Base-by-base conservation (phyloP, 805 yeast species). In the Isabelozyma gotoi region DNA sequence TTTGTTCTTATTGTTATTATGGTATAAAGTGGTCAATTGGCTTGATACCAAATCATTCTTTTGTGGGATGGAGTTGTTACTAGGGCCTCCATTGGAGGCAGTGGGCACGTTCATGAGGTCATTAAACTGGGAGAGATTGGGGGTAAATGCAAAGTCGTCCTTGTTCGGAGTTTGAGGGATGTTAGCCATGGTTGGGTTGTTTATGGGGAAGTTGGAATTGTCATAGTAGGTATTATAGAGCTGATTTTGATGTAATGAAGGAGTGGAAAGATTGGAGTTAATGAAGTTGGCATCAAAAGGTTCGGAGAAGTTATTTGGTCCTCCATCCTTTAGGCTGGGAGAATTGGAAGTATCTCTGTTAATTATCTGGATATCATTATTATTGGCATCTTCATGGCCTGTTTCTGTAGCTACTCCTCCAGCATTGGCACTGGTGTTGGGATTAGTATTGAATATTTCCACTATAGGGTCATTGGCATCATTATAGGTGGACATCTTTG, bases 331-430 rank as follows among this genome's bases (percentile, higher is more conserved):
- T 32, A 32, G 29, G 8, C n/a, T 24, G 5, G 29, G 29, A 24
- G 44, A 35, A 12, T 15, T 19, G 20, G 17, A 44, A 27, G 42
- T 44, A 38, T 52, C 58, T 19, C 60, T 45, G 32, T 52, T 49
- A 20, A 56, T 56, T 12, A 55, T 52, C 39, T 55, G 59, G 36
- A 56, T 52, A 29, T 57, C 59, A 41, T 59, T 47, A 43, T 61
- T 19, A 17, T 24, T 40, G 14, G 33, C 18, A 24, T 20, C 31
- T 6, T 16, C 16, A 15, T 33, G 11, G 38, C 10, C 15, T 17
- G 8, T 33, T 8, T 39, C 33, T 10, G 29, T 10, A 24, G 29
- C 29, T n/a, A 8, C 42, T n/a, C 15, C 36, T n/a, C n/a, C n/a
- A n/a, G n/a, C n/a, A 19, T 17, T 33, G 68, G 68, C 36, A 62